These are phyloP conservation scores for Cucumis melo DNA, from an alignment of 306 rosid species.

Conservation along the genomic window DNA sequence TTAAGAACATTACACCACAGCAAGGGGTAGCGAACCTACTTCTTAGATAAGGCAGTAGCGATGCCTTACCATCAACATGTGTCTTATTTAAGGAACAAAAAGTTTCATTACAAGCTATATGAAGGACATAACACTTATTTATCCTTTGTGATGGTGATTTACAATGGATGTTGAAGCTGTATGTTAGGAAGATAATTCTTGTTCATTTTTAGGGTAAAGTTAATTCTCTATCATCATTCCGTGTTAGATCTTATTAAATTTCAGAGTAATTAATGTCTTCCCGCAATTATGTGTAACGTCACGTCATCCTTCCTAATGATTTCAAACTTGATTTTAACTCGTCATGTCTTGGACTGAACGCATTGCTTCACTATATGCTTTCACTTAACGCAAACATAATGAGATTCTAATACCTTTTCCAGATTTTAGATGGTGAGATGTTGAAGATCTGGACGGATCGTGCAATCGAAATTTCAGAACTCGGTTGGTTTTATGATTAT, in stretches of 20 bases:
- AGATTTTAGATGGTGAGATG: conserved; percentile 95
- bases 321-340: not conserved
- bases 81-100: not conserved
- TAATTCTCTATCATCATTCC: not conserved
- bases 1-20: not conserved
- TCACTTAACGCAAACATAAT: not conserved
- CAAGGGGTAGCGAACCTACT: too few species aligned
- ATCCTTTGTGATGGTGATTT: too few species aligned
- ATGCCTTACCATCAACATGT: not conserved
- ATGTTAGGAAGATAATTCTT: not conserved
- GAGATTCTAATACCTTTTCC: not conserved
- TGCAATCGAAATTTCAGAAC: conserved; percentile 71
- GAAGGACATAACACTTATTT: too few species aligned
- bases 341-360: not conserved
- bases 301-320: not conserved
- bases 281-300: not conserved
- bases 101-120: not conserved
- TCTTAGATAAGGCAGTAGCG: not conserved
- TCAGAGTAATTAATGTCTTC: not conserved
- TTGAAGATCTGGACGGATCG: conserved; percentile 91
- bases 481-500: conserved; percentile 78
- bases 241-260: not conserved
- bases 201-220: not conserved
- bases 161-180: not conserved
- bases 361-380: not conserved